Evolutionary conservation across 176 grass and related monocot species (phyloP).

Genomic region (Panicum miliaceum): DNA sequence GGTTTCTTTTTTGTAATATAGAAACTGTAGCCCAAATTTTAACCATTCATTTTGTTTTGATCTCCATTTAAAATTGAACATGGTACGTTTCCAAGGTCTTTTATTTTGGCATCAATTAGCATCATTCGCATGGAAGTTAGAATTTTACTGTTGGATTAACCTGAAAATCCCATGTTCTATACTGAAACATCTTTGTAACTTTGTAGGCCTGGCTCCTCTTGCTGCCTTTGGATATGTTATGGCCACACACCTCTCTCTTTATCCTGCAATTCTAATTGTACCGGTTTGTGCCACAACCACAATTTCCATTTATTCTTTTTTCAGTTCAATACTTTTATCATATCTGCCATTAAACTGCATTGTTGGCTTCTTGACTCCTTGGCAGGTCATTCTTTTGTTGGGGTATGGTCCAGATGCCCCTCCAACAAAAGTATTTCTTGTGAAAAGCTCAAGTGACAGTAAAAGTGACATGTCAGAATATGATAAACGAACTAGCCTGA

Average conservation of each 20-base stretch:
- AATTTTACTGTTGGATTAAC: neutral
- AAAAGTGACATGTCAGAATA: constrained; percentile 28
- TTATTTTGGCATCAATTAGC: constrained; percentile 19
- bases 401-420: constrained; percentile 84
- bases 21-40: constrained; percentile 20
- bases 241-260: constrained; percentile 85
- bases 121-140: constrained; percentile 27
- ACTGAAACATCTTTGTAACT: constrained; percentile 34
- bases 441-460: constrained; percentile 44
- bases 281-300: constrained; percentile 58
- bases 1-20: constrained; percentile 7
- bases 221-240: constrained; percentile 97
- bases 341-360: constrained; percentile 23
- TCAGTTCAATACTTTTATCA: neutral
- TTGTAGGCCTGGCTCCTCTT: constrained; percentile 77
- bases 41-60: constrained; percentile 13
- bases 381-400: constrained; percentile 84
- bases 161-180: constrained; percentile 39
- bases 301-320: constrained; percentile 20
- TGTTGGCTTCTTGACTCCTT: constrained; percentile 24
- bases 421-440: constrained; percentile 68
- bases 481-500: constrained; percentile 38
- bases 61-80: constrained; percentile 12
- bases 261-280: constrained; percentile 84
- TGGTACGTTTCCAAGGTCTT: neutral